Percentiles rank a stretch among this genome's conserved stretches.
These are phyloP conservation scores for Bothia castanella DNA, from an alignment of 1,284 basidiomycete species.

Conservation along the genomic window DNA sequence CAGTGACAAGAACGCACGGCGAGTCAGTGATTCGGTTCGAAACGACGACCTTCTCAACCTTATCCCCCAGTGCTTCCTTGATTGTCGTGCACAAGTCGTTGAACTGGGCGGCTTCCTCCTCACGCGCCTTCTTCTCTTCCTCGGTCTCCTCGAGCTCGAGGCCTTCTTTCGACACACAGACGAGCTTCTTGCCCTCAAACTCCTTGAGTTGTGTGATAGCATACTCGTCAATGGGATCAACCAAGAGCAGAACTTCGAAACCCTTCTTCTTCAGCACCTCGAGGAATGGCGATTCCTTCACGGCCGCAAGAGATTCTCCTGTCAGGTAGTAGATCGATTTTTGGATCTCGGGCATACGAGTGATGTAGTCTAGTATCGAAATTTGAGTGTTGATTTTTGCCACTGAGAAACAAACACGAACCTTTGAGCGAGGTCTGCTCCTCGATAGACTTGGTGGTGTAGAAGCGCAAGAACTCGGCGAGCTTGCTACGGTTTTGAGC, in stretches of 20 bases:
- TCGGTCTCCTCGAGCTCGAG: conserved; percentile 99
- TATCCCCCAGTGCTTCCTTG: conserved; percentile 98
- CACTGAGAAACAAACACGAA: conserved; percentile 33
- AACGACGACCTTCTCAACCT: conserved; percentile 98
- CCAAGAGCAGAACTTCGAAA: conserved; percentile 96
- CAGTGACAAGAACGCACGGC: conserved; percentile 95
- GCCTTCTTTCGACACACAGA: conserved; percentile 99
- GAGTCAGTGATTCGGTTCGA: conserved; percentile 98
- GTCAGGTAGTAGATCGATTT: conserved; percentile 99
- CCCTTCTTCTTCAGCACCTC: conserved; percentile 99
- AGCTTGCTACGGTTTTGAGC: conserved; percentile 99
- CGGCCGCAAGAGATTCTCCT: conserved; percentile 91
- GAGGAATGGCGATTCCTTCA: conserved; percentile 96
- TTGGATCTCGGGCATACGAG: conserved; percentile 98
- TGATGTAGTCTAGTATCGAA: conserved; percentile 85
- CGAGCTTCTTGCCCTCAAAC: conserved; percentile 97
- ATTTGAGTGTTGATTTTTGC: conserved; percentile 4
- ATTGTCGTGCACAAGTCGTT: conserved; percentile 90
- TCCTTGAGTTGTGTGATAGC: conserved; percentile 98
- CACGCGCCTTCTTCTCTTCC: conserved; percentile 91
- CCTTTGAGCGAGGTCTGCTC: conserved; percentile 95
- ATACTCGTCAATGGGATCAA: conserved; percentile 98
- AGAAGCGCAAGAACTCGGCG: conserved; percentile 98
- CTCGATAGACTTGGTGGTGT: conserved; percentile 92
- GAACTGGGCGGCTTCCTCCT: conserved; percentile 84